Evolutionary conservation across 2,329 filamentous ascomycete species (phyloP).

Genomic region (Colletotrichum musae): DNA sequence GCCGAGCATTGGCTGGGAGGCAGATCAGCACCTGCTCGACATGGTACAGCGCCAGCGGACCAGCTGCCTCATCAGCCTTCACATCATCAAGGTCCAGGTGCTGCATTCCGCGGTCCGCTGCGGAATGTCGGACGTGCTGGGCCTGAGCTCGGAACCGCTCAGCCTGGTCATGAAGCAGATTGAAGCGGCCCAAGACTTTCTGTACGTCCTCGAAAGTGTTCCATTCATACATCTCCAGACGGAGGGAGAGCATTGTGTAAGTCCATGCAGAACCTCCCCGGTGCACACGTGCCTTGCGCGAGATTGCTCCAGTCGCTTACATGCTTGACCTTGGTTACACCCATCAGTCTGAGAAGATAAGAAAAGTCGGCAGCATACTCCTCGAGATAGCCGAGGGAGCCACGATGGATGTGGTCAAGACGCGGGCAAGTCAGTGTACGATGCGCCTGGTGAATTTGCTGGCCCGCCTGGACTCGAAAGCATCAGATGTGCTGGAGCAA

Average conservation of each 20-base stretch:
- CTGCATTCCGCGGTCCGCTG: background rate
- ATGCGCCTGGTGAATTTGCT: constrained; percentile 56
- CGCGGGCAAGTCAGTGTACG: constrained; percentile 55
- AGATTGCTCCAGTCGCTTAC: background rate
- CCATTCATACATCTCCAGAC: constrained; percentile 59
- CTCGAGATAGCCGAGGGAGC: constrained; percentile 56
- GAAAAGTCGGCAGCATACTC: constrained; percentile 55
- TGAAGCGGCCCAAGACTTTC: constrained; percentile 60
- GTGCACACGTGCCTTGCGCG: no score
- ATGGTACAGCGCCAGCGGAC: constrained; percentile 51
- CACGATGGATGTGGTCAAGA: constrained; percentile 52
- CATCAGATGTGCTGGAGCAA: constrained; percentile 56
- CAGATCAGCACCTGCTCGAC: no score
- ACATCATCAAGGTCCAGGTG: constrained; percentile 56
- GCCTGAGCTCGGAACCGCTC: constrained; percentile 10
- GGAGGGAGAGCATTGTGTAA: constrained; percentile 58
- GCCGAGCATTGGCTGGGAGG: no score
- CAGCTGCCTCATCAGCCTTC: constrained; percentile 57
- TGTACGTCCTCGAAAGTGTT: constrained; percentile 55
- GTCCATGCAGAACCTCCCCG: constrained; percentile 33
- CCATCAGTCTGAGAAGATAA: constrained; percentile 56
- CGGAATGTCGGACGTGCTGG: constrained; percentile 12
- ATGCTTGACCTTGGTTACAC: background rate
- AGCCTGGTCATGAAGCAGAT: constrained; percentile 49
- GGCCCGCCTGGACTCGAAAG: constrained; percentile 58